Evolutionary conservation across 305 asterid genomes (phyloP).

Genomic region (Plantago coronopus): DNA sequence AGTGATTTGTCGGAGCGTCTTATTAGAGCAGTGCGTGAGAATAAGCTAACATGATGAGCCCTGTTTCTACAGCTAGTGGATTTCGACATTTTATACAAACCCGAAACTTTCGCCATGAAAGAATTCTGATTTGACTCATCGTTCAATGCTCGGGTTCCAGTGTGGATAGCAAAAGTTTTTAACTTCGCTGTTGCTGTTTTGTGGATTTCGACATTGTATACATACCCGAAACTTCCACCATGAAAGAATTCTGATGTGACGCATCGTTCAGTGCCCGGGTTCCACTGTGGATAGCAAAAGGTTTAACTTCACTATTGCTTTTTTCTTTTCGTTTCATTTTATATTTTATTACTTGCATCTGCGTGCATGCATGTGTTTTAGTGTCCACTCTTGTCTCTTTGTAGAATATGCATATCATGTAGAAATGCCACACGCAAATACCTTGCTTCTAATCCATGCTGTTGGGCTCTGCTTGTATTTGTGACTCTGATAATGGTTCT

Average conservation of each 20-base stretch:
- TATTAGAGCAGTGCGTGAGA: conserved; percentile 47
- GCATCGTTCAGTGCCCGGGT: background rate
- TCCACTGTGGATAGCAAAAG: conserved; percentile 2
- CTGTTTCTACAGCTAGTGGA: conserved; percentile 1
- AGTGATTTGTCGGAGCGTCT: conserved; percentile 66
- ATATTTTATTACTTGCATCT: too few species aligned
- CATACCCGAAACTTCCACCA: too few species aligned
- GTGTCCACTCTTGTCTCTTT: too few species aligned
- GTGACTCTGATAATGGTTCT: too few species aligned
- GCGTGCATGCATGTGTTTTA: too few species aligned
- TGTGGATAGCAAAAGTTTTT: background rate
- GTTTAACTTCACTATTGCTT: too few species aligned
- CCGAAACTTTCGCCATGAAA: background rate
- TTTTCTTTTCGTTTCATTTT: background rate
- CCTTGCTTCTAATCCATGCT: background rate
- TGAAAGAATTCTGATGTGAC: background rate
- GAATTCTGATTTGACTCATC: background rate
- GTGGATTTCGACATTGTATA: too few species aligned
- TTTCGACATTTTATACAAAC: background rate
- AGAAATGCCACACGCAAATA: background rate
- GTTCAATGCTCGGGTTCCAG: background rate
- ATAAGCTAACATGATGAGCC: conserved; percentile 28
- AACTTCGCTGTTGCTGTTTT: background rate
- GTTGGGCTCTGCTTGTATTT: too few species aligned
- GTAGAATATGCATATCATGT: too few species aligned